A percentile compares a stretch with the other conserved stretches of the same genome.
Evolutionary conservation across 2,329 filamentous ascomycete genomes (phyloP).

Genomic region (Cladophialophora psammophila): DNA sequence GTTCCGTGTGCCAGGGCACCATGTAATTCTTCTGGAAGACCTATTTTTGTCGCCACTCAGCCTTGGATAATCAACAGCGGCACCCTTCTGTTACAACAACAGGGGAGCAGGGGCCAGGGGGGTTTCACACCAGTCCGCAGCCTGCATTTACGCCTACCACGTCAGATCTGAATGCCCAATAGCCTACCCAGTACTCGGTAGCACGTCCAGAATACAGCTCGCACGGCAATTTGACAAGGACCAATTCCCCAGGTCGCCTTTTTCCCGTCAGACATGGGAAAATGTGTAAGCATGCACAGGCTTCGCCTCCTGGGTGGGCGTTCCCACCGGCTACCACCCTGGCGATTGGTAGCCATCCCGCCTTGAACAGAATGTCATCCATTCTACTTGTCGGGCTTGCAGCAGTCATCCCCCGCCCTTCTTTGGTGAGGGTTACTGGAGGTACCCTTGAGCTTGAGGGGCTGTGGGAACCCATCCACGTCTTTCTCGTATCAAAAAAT

Average conservation of each 20-base stretch:
- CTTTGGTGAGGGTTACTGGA: neutral
- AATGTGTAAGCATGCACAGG: constrained; percentile 23
- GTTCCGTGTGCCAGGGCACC: neutral
- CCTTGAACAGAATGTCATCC: neutral
- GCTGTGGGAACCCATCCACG: neutral
- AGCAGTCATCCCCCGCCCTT: neutral
- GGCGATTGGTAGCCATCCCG: neutral
- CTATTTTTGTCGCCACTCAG: constrained; percentile 37
- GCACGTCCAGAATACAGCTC: constrained; percentile 1
- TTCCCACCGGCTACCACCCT: neutral
- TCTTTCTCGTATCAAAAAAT: constrained; percentile 6
- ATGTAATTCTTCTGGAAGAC: constrained; percentile 18
- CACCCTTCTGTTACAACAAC: constrained; percentile 7
- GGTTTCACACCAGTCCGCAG: constrained; percentile 13
- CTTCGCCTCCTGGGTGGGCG: constrained; percentile 9
- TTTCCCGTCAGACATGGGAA: neutral
- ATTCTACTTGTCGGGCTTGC: neutral
- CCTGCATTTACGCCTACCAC: constrained; percentile 25
- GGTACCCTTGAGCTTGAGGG: neutral
- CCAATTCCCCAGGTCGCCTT: neutral
- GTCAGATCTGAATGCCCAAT: constrained; percentile 24
- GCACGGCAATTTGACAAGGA: neutral
- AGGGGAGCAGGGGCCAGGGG: neutral
- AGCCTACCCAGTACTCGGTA: neutral
- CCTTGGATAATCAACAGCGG: constrained; percentile 6